Conservation (phyloP, 352 stramenopile species). For the Phytopythium helicoides region DNA sequence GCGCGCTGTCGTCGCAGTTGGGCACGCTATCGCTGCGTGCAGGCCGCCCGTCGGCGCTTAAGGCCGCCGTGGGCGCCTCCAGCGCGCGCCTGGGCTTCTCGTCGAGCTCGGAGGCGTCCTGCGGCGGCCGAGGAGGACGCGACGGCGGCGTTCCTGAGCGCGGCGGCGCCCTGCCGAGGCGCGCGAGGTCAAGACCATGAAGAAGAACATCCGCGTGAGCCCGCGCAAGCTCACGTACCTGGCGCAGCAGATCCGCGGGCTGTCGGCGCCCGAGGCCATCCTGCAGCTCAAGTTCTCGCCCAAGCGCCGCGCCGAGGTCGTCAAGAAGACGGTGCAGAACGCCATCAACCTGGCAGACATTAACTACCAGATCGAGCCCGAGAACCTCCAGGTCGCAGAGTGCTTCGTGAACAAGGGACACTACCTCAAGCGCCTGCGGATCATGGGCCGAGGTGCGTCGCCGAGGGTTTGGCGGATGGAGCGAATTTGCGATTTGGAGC, state of each 20-base stretch:
- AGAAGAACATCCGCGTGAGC: constrained; percentile 77
- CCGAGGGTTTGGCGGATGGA: no score
- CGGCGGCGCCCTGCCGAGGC: constrained; percentile 47
- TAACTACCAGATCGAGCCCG: constrained; percentile 85
- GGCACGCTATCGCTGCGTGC: constrained; percentile 57
- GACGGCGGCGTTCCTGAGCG: constrained; percentile 59
- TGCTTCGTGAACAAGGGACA: constrained; percentile 86
- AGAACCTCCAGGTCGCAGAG: constrained; percentile 80
- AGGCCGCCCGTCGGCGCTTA: constrained; percentile 13
- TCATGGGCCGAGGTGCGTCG: constrained; percentile 87
- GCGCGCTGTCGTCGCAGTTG: constrained; percentile 55
- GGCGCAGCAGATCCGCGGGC: constrained; percentile 72
- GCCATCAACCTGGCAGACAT: constrained; percentile 87
- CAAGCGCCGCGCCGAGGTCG: constrained; percentile 81
- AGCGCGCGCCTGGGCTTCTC: constrained; percentile 29
- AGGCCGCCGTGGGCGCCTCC: constrained; percentile 8
- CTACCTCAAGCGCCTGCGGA: constrained; percentile 80
- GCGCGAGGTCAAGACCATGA: constrained; percentile 75
- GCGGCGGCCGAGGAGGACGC: constrained; percentile 31
- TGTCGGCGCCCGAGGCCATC: constrained; percentile 71
- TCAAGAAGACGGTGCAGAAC: constrained; percentile 86
- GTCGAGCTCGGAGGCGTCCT: constrained; percentile 22
- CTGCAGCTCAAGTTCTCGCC: constrained; percentile 88
- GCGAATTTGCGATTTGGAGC: no score
- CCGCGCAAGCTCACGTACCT: constrained; percentile 81